A percentile compares a stretch with the other conserved stretches of the same genome.
These are phyloP conservation scores for Vigna angularis DNA, from an alignment of 306 rosid species.

Conservation along the genomic window DNA sequence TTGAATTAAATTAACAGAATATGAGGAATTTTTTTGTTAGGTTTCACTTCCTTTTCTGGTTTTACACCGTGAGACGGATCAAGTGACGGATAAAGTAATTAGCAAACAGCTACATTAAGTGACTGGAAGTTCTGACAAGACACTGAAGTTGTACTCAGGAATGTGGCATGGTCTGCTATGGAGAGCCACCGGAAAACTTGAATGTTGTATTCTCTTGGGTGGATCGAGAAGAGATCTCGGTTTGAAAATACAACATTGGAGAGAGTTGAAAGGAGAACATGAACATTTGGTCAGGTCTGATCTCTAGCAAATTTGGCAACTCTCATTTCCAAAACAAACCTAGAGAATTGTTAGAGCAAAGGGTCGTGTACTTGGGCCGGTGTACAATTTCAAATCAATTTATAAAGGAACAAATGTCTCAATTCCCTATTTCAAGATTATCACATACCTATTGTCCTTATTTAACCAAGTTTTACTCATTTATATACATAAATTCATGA, in stretches of 20 bases:
- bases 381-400: conserved; percentile 33
- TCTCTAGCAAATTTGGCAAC: neutral
- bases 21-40: conserved; percentile 42
- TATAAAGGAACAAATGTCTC: conserved; percentile 12
- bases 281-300: conserved; percentile 37
- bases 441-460: neutral
- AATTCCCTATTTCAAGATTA: neutral
- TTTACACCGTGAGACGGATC: conserved; percentile 80
- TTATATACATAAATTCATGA: too few species aligned
- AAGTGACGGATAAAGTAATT: conserved; percentile 70
- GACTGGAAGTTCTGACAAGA: conserved; percentile 79
- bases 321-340: neutral
- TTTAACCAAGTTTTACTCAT: too few species aligned
- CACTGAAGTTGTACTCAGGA: conserved; percentile 67
- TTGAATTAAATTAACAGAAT: neutral
- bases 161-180: conserved; percentile 97
- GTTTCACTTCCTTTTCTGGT: conserved; percentile 76
- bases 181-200: conserved; percentile 77
- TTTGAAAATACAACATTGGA: conserved; percentile 67
- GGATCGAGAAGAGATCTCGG: conserved; percentile 61
- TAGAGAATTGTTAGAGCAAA: neutral
- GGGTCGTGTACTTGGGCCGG: too few species aligned
- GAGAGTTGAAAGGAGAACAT: conserved; percentile 56
- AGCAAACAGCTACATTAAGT: conserved; percentile 64
- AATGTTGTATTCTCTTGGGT: conserved; percentile 62